A percentile compares a stretch with the other conserved stretches of the same genome.
These are phyloP conservation scores for Crithidia sp. DNA, from an alignment of 208 protist species.

Conservation along the genomic window DNA sequence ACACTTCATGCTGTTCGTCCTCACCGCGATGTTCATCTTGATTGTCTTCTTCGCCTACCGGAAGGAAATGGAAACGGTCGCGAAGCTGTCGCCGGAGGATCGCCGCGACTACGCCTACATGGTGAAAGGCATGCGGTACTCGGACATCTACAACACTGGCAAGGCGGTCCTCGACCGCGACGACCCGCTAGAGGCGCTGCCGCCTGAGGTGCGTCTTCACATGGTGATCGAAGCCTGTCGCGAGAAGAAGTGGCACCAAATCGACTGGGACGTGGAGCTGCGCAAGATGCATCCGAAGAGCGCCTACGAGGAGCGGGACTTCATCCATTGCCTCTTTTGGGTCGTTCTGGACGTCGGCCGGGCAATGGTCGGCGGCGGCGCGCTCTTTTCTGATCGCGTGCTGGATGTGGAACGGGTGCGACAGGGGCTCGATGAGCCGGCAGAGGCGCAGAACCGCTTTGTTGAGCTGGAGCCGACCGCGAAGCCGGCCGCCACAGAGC, in stretches of 20 bases:
- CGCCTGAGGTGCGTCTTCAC: constrained; percentile 54
- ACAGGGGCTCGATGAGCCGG: constrained; percentile 11
- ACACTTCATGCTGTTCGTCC: constrained; percentile 23
- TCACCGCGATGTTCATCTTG: constrained; percentile 4
- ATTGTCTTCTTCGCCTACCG: constrained; percentile 49
- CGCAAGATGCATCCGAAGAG: constrained; percentile 51
- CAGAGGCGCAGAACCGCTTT: constrained; percentile 20
- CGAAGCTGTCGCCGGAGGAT: constrained; percentile 59
- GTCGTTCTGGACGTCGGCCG: constrained; percentile 52
- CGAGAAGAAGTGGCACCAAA: constrained; percentile 49
- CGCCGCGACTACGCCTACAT: constrained; percentile 70
- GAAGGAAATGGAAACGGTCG: constrained; percentile 55
- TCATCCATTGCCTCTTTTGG: constrained; percentile 72
- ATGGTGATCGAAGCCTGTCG: constrained; percentile 63
- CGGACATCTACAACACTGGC: constrained; percentile 57
- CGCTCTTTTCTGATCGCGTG: constrained; percentile 56
- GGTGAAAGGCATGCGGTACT: constrained; percentile 70
- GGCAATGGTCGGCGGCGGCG: constrained; percentile 40
- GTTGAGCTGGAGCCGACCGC: constrained; percentile 32
- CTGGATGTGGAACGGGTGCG: constrained; percentile 35
- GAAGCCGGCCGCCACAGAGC: constrained; percentile 26
- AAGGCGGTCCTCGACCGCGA: constrained; percentile 58
- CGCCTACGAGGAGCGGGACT: constrained; percentile 53
- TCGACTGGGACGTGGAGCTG: constrained; percentile 70
- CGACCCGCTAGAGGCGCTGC: constrained; percentile 75